phyloP scores from a whole-genome alignment of 768 basidiomycete genomes.

The Tricholoma bakamatsutake region DNA sequence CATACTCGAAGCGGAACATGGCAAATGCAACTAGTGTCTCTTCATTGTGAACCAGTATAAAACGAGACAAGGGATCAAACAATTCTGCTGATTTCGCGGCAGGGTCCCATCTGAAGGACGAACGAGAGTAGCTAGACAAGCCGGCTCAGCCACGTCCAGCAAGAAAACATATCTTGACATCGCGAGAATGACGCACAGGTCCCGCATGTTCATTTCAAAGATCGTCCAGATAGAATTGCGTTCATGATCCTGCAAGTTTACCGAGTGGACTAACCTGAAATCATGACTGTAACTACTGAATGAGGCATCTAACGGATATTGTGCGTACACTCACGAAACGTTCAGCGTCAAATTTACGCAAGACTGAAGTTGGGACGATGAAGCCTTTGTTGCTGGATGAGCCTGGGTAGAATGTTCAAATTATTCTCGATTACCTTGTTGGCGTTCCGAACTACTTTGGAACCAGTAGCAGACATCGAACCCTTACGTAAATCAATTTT shows the following conservation, averaged over 20 bases:
- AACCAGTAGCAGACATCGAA: background rate
- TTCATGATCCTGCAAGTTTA: conserved; percentile 29
- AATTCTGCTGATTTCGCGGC: conserved; percentile 50
- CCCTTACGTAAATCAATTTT: background rate
- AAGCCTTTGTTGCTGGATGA: conserved; percentile 8
- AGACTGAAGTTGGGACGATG: conserved; percentile 9
- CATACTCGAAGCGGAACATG: conserved; percentile 73
- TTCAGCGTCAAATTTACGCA: conserved; percentile 2
- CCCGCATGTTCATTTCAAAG: conserved; percentile 55
- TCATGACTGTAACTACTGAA: background rate
- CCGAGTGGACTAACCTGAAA: conserved; percentile 12
- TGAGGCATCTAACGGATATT: background rate
- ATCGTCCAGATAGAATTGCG: conserved; percentile 45
- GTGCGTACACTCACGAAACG: conserved; percentile 5
- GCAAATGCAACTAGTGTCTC: conserved; percentile 32
- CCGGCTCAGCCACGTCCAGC: background rate
- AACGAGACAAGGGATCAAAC: conserved; percentile 56
- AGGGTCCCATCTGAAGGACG: conserved; percentile 66
- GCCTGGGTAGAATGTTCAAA: background rate
- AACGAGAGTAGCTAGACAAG: conserved; percentile 39
- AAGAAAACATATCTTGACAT: background rate
- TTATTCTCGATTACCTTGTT: conserved; percentile 8
- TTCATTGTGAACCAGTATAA: conserved; percentile 37
- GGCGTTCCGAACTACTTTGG: conserved; percentile 11
- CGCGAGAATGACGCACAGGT: conserved; percentile 26